Percentiles rank a stretch among this genome's conserved stretches.
phyloP scores from a whole-genome alignment of 208 protist genomes.

The Phytomonas sp. region DNA sequence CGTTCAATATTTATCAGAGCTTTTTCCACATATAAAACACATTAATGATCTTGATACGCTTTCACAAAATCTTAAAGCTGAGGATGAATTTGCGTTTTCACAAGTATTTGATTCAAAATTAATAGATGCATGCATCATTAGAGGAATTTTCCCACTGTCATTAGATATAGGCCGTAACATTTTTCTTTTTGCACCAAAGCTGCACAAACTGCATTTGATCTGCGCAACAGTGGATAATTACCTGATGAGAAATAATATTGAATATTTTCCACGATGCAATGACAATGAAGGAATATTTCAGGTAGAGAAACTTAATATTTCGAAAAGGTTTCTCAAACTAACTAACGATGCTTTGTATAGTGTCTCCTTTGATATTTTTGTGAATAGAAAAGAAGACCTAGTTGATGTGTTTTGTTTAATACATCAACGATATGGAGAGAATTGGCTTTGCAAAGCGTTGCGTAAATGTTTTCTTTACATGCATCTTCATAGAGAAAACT shows the following conservation, averaged over 20 bases:
- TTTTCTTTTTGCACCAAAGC: slow-evolving; percentile 61
- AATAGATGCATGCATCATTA: slow-evolving; percentile 42
- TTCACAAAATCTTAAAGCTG: slow-evolving; percentile 15
- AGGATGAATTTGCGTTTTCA: slow-evolving; percentile 55
- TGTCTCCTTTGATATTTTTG: slow-evolving; percentile 46
- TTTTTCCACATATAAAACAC: slow-evolving; percentile 23
- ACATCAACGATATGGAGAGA: slow-evolving; percentile 61
- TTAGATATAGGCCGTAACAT: slow-evolving; percentile 15
- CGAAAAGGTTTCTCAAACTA: slow-evolving; percentile 30
- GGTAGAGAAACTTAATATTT: slow-evolving; percentile 24
- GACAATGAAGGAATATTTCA: slow-evolving; percentile 25
- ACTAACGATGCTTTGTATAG: slow-evolving; percentile 16
- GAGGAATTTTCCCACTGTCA: slow-evolving; percentile 68
- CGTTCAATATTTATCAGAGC: slow-evolving; percentile 23
- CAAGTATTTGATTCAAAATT: slow-evolving; percentile 56
- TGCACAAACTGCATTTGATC: slow-evolving; percentile 41
- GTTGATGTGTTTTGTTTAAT: slow-evolving; percentile 53
- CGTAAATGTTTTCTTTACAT: slow-evolving; percentile 63
- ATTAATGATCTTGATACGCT: slow-evolving; percentile 36
- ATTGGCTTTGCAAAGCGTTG: slow-evolving; percentile 72
- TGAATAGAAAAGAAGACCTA: slow-evolving; percentile 66
- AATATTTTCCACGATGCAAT: slow-evolving; percentile 25
- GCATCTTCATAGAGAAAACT: slow-evolving; percentile 43
- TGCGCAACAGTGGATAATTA: slow-evolving; percentile 22
- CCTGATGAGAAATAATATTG: slow-evolving; percentile 17